Conservation (phyloP, 2,329 filamentous ascomycete species). For the Colletotrichum sp. region DNA sequence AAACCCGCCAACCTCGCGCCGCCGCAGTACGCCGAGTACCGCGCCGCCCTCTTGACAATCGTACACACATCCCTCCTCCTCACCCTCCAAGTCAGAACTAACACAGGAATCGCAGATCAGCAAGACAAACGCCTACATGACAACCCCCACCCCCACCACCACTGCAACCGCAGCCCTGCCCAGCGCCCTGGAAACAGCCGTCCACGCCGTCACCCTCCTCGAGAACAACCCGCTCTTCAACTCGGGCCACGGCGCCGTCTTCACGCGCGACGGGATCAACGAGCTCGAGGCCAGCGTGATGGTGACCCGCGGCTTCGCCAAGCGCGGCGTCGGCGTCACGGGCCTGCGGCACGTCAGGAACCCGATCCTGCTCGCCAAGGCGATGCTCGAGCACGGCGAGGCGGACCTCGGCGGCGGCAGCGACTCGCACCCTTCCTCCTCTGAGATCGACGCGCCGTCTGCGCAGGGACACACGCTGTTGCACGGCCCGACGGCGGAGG, state of each 20-base stretch:
- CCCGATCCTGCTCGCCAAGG: slow-evolving; percentile 75
- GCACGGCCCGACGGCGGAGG: slow-evolving; percentile 71
- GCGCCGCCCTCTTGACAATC: slow-evolving; percentile 65
- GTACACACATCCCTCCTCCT: slow-evolving; percentile 39
- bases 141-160: slow-evolving; percentile 26
- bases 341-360: slow-evolving; percentile 77
- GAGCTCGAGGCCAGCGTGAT: slow-evolving; percentile 89
- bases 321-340: slow-evolving; percentile 80
- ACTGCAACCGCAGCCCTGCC: slow-evolving; percentile 33
- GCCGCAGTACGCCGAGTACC: slow-evolving; percentile 63
- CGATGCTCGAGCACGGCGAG: slow-evolving; percentile 73
- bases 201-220: slow-evolving; percentile 75
- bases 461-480: slow-evolving; percentile 76
- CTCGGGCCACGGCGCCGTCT: slow-evolving; percentile 82
- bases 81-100: too few species aligned
- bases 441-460: slow-evolving; percentile 49
- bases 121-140: slow-evolving; percentile 53
- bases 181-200: slow-evolving; percentile 75
- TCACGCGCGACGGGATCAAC: slow-evolving; percentile 81
- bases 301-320: slow-evolving; percentile 75
- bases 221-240: slow-evolving; percentile 88
- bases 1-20: slow-evolving; percentile 62
- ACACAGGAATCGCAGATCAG: slow-evolving; percentile 38
- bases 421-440: slow-evolving; percentile 29
- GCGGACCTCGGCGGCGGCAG: slow-evolving; percentile 54